Evolutionary conservation across 768 basidiomycete species (phyloP).

Genomic region (Kwoniella sp.): DNA sequence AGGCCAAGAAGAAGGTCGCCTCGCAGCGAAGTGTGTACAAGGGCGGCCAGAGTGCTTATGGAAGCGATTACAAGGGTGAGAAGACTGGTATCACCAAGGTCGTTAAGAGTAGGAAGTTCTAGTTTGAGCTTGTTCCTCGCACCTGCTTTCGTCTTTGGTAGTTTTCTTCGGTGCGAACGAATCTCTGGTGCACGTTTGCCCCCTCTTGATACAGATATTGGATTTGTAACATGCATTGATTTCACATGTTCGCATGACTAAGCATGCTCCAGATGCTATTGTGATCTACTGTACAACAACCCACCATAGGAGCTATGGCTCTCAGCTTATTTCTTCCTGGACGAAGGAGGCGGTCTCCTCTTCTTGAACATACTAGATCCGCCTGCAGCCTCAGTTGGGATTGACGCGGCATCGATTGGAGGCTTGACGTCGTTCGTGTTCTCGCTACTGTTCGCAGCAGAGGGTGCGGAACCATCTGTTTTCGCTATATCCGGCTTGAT

Average conservation of each 20-base stretch:
- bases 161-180: too few species aligned
- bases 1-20: conserved; percentile 87
- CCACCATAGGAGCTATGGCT: neutral
- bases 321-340: conserved; percentile 29
- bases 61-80: conserved; percentile 84
- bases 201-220: too few species aligned
- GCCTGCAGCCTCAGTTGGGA: conserved; percentile 1
- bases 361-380: conserved; percentile 56
- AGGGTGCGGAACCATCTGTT: neutral
- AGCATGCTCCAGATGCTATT: too few species aligned
- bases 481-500: conserved; percentile 18
- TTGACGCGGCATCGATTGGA: neutral
- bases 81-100: conserved; percentile 88
- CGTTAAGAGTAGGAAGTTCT: conserved; percentile 78
- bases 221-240: neutral
- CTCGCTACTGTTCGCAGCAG: neutral
- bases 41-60: conserved; percentile 70
- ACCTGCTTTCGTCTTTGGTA: neutral
- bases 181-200: too few species aligned
- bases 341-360: conserved; percentile 47
- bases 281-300: too few species aligned
- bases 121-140: neutral
- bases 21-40: conserved; percentile 92
- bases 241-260: neutral
- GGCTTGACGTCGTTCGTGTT: conserved; percentile 6